Evolutionary conservation across 83 land plant genomes (phyloP).

Genomic region (Diphasiastrum complanatum): DNA sequence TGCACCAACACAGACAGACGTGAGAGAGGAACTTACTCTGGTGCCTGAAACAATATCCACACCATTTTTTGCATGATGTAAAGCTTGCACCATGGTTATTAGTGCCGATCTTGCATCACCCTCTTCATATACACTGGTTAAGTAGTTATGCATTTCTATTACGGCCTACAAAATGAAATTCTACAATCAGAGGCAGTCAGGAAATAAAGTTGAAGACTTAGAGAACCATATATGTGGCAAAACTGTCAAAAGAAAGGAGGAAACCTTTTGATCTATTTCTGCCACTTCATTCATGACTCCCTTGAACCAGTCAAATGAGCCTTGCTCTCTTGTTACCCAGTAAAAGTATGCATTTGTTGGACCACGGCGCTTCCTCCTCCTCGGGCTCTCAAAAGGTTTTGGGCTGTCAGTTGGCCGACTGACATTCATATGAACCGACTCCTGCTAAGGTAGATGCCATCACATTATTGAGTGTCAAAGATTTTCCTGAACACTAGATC

Average conservation of each 20-base stretch:
- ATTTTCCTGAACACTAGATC: not conserved
- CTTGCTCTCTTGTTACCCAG: slow-evolving; percentile 94
- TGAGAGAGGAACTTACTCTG: slow-evolving; percentile 36
- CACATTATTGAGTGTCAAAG: not conserved
- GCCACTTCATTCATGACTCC: slow-evolving; percentile 90
- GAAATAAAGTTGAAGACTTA: no score
- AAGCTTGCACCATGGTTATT: slow-evolving; percentile 81
- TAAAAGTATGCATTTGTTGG: slow-evolving; percentile 89
- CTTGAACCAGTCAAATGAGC: slow-evolving; percentile 95
- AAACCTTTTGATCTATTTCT: slow-evolving; percentile 72
- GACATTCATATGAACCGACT: not conserved
- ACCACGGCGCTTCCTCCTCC: slow-evolving; percentile 36
- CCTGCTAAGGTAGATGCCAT: not conserved
- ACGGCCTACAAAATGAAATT: slow-evolving; percentile 58
- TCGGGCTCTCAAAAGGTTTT: slow-evolving; percentile 22
- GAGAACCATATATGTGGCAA: no score
- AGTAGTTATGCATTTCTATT: slow-evolving; percentile 87
- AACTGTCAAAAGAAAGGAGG: no score
- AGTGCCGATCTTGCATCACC: slow-evolving; percentile 84
- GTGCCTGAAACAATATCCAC: slow-evolving; percentile 88
- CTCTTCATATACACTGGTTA: slow-evolving; percentile 91
- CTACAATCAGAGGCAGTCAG: no score
- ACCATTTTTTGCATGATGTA: slow-evolving; percentile 85
- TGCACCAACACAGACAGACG: not conserved
- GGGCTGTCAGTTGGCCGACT: slow-evolving; percentile 27